phyloP scores from a whole-genome alignment of 768 basidiomycete species.

The Amyloporia xantha region DNA sequence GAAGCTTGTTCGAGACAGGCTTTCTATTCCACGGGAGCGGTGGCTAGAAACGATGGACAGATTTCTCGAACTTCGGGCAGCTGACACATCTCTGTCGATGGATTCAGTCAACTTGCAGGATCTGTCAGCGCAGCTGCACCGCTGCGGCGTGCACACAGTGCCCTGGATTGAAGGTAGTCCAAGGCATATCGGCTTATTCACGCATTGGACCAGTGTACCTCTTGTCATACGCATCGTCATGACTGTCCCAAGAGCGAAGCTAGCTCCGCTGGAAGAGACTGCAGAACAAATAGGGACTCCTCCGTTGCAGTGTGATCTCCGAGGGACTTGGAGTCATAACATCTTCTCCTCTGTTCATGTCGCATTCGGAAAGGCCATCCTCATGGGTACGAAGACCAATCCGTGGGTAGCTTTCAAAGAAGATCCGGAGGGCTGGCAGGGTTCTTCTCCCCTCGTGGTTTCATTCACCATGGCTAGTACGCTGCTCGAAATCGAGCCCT shows the following conservation, averaged over 20 bases:
- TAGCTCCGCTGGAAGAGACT: constrained; percentile 15
- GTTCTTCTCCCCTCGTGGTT: constrained; percentile 11
- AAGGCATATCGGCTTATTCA: constrained; percentile 8
- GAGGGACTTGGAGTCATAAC: constrained; percentile 19
- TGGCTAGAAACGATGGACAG: constrained; percentile 39
- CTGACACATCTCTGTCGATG: constrained; percentile 21
- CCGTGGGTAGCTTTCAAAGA: constrained; percentile 12
- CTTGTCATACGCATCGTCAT: constrained; percentile 31
- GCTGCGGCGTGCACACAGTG: constrained; percentile 32
- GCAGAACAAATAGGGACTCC: constrained; percentile 22
- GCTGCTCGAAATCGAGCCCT: constrained; percentile 16
- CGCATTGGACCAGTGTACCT: constrained; percentile 26
- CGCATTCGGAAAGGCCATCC: constrained; percentile 15
- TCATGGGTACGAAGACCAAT: constrained; percentile 10
- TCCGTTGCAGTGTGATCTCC: constrained; percentile 18
- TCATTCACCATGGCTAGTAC: constrained; percentile 23
- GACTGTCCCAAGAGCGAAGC: constrained; percentile 26
- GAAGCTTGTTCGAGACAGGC: constrained; percentile 30
- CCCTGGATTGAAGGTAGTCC: constrained; percentile 4
- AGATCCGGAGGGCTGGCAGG: constrained; percentile 10
- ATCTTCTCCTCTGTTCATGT: constrained; percentile 23
- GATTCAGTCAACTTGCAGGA: constrained; percentile 38
- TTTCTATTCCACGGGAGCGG: constrained; percentile 22
- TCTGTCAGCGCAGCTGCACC: constrained; percentile 38
- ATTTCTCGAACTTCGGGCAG: constrained; percentile 23